Percentiles rank a stretch among this genome's conserved stretches.
Evolutionary conservation across 805 yeast species (phyloP).

Genomic region (Wickerhamiella slavikovae): DNA sequence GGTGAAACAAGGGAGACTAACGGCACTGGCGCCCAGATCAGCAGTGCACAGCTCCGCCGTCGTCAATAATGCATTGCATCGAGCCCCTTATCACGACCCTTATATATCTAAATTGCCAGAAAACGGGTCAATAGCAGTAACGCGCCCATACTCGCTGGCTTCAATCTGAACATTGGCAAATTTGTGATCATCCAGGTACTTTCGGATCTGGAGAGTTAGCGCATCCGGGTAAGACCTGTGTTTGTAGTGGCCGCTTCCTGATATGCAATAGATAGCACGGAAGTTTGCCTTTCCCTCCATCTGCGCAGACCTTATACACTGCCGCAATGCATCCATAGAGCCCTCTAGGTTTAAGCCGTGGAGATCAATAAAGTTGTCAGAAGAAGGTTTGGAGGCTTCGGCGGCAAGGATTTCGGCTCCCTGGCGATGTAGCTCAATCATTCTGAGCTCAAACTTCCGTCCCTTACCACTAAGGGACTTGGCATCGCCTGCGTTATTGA

Average conservation of each 20-base stretch:
- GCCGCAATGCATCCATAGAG: conserved; percentile 15
- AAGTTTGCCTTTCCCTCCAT: no score
- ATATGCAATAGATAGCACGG: conserved; percentile 15
- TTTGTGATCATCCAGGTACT: conserved; percentile 19
- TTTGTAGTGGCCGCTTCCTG: conserved; percentile 16
- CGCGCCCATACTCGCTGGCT: conserved; percentile 18
- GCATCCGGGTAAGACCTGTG: conserved; percentile 13
- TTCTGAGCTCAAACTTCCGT: conserved; percentile 13
- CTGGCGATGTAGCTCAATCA: conserved; percentile 11
- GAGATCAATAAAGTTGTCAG: conserved; percentile 16
- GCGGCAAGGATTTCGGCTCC: conserved; percentile 15
- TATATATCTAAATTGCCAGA: no score
- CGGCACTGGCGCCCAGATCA: no score
- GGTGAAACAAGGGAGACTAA: no score
- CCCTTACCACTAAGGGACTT: conserved; percentile 15
- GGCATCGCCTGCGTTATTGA: conserved; percentile 16
- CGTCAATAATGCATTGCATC: no score
- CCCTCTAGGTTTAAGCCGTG: conserved; percentile 20
- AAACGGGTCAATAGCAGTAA: conserved; percentile 25
- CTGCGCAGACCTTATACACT: no score
- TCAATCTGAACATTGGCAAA: conserved; percentile 21
- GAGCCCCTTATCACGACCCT: no score
- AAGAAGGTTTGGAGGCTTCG: conserved; percentile 9
- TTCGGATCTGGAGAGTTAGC: conserved; percentile 15
- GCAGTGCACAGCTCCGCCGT: no score